phyloP scores from a whole-genome alignment of 1,284 basidiomycete species.

The Sporisorium reilianum region DNA sequence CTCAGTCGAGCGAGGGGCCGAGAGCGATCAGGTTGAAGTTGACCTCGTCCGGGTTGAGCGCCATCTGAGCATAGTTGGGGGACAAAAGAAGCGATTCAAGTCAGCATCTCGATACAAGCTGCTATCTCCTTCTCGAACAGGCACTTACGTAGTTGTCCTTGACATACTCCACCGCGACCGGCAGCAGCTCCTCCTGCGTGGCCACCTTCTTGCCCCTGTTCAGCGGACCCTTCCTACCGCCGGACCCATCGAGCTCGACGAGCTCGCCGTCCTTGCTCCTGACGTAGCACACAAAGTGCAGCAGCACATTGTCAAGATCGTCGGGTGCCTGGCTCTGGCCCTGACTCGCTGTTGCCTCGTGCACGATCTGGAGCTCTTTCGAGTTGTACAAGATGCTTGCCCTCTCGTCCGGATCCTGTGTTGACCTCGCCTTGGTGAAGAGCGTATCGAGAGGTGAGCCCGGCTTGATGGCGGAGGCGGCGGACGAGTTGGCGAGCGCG shows the following conservation, averaged over 20 bases:
- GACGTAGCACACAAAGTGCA: conserved; percentile 69
- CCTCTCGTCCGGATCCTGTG: conserved; percentile 28
- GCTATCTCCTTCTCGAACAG: too few relatives aligned
- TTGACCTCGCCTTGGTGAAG: conserved; percentile 49
- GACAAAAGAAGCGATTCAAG: not conserved
- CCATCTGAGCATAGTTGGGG: conserved; percentile 44
- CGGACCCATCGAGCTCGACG: conserved; percentile 62
- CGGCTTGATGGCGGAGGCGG: conserved; percentile 37
- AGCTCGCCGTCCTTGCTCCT: conserved; percentile 53
- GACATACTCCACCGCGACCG: conserved; percentile 53
- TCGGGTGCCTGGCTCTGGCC: conserved; percentile 64
- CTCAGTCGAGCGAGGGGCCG: conserved; percentile 33
- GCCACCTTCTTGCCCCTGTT: conserved; percentile 46
- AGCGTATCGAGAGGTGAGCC: conserved; percentile 55
- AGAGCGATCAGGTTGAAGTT: conserved; percentile 68
- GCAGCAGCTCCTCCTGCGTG: conserved; percentile 46
- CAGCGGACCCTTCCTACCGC: conserved; percentile 62
- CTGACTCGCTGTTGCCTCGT: conserved; percentile 56
- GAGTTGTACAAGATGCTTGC: conserved; percentile 43
- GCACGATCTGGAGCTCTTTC: conserved; percentile 53
- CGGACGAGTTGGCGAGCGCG: conserved; percentile 62
- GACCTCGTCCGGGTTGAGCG: conserved; percentile 56
- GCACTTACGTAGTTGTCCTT: conserved; percentile 60
- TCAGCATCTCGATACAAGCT: not conserved
- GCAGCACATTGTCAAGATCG: conserved; percentile 60